phyloP scores from a whole-genome alignment of 352 stramenopile species.

The Saprolegnia parasitica region DNA sequence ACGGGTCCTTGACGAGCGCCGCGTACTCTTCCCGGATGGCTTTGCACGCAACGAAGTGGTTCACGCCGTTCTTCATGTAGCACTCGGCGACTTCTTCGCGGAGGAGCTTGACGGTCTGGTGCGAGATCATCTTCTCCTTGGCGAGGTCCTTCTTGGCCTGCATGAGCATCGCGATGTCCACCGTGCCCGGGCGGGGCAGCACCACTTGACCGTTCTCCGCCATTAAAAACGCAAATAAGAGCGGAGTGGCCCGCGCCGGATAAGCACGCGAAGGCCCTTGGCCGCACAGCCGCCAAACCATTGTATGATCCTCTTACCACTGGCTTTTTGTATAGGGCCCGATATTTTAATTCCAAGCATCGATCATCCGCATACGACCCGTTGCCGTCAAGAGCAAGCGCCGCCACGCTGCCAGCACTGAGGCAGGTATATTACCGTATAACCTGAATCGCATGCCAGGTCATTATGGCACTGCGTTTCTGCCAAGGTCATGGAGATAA shows the following conservation, averaged over 20 bases:
- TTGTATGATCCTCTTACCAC: too few relatives aligned
- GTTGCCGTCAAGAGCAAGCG: neutral
- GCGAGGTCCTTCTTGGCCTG: constrained; percentile 68
- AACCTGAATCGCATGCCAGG: neutral
- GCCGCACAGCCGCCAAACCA: neutral
- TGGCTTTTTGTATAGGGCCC: too few relatives aligned
- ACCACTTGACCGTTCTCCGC: constrained; percentile 30
- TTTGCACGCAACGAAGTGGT: constrained; percentile 86
- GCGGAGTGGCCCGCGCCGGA: neutral
- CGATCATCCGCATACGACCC: neutral
- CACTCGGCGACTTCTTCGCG: constrained; percentile 80
- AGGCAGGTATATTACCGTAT: neutral
- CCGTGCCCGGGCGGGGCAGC: constrained; percentile 13
- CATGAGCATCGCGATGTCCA: constrained; percentile 22
- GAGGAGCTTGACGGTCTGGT: constrained; percentile 80
- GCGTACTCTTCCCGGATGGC: constrained; percentile 75
- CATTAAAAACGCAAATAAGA: constrained; percentile 27
- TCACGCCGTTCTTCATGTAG: constrained; percentile 86
- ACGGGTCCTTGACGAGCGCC: constrained; percentile 73
- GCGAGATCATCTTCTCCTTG: constrained; percentile 64
- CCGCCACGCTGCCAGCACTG: neutral
- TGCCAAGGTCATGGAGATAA: too few relatives aligned
- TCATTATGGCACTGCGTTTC: too few relatives aligned
- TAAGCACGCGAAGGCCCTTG: neutral
- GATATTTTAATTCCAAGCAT: neutral